Evolutionary conservation across 108 stramenopile species (phyloP), one percentile per base, ranked within the genome.

Genomic region (Nannochloropsis oceanica): DNA sequence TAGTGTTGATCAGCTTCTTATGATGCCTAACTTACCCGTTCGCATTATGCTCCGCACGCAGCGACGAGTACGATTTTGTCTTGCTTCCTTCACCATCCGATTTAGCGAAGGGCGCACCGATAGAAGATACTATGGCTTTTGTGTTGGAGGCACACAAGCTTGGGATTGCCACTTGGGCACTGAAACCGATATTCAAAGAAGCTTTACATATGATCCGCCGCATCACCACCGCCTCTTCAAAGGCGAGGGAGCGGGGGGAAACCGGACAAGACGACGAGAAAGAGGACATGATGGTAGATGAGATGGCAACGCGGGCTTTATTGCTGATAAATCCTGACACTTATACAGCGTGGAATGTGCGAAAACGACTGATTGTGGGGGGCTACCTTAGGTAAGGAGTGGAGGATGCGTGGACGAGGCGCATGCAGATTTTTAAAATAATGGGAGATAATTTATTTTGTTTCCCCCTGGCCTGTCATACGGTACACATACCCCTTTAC

Each of bases 241-340:
- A n/a, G 59, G 10, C 9, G 59, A n/a, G n/a, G 59, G 59, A 18
- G n/a, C 59, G 7, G 59, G n/a, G 18, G n/a, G 59, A 10, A 18
- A 9, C 7, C 59, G 59, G n/a, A n/a, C 18, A 73, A n/a, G 59
- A 73, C 18, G 5, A n/a, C 10, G 22, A 18, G 0, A 18, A 18
- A 73, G 22, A n/a, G 18, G 83, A 83, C 1, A 80, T 80, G 12
- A 25, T 25, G 43, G 43, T 22, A 20, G 80, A 84, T n/a, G 3
- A 88, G 44, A 43, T 84, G 26, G 81, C 84, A 8, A 88, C 84
- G 13, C 44, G 87, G 11, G 84, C 84, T 26, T 26, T 88, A 27
- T 84, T 88, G 42, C 83, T 88, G 50, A 84, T 88, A 1, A 84
- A 81, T 50, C 84, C 87, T 25, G 87, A 88, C 73, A 83, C 81